Base-by-base conservation (phyloP, 345 rosid genomes). In the Isatis tinctoria region DNA sequence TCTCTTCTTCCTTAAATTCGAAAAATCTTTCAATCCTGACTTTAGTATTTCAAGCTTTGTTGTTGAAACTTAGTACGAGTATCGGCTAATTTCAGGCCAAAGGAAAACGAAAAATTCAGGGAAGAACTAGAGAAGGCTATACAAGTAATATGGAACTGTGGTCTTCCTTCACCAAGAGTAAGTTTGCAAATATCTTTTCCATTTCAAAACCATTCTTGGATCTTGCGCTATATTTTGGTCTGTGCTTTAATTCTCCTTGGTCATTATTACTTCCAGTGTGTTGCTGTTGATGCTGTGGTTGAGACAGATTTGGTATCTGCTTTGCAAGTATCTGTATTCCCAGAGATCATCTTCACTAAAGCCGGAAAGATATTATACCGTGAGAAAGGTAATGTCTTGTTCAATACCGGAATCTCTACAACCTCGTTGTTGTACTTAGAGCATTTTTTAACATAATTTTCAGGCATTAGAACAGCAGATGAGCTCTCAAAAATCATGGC, bases 91-190 rank as follows among this genome's bases (percentile, higher is more conserved):
- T 39, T 43, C 83, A 93, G 98, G 79, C 94, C 96, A 60, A 88
- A 83, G 73, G 88, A 89, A 69, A 89, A 93, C 56, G 90, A 87
- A 60, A 88, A 67, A 33, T 74, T 82, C 65, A 77, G 83, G 67
- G 83, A 84, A 48, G 87, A 86, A 77, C 69, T 93, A 73, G 96
- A 85, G 77, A 90, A 85, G 77, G 98, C 97, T 11, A 88, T 93
- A n/a, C 85, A 83, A n/a, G 78, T 93, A 69, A 90, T 93, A 61
- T 93, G 98, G 97, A 87, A 86, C 72, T 91, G 96, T 86, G 80
- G 91, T 62, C 86, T 93, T 70, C 97, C 98, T 61, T 89, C 94
- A 32, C 97, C 98, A 43, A 81, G 98, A 73, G 98, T 93, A 81
- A 74, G 89, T 60, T 14, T 54, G 69, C 10, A 48, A 3, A 30